A percentile compares a stretch with the other conserved stretches of the same genome.
Evolutionary conservation across 129 eudicot genomes (phyloP).

Genomic region (Mikania micrantha): DNA sequence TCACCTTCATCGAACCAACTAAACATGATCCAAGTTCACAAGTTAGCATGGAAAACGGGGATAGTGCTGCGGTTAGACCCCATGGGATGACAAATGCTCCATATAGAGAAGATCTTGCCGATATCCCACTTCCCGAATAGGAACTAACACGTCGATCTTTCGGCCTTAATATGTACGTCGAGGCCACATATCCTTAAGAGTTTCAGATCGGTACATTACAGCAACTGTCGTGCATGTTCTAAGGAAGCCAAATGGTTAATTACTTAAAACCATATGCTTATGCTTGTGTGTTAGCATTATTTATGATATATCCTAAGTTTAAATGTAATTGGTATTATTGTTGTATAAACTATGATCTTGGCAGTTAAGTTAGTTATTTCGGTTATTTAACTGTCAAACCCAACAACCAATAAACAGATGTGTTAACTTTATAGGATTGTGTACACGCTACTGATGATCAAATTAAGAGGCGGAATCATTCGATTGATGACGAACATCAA

Average conservation of each 20-base stretch:
- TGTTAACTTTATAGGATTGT: too few relatives aligned
- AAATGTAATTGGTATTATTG: too few relatives aligned
- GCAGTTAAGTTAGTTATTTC: too few relatives aligned
- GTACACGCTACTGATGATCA: too few relatives aligned
- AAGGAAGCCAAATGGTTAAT: background rate
- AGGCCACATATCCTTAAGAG: background rate
- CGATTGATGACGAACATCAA: too few relatives aligned
- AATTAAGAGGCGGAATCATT: too few relatives aligned
- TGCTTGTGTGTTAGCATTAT: too few relatives aligned
- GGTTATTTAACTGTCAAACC: too few relatives aligned
- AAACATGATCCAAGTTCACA: slow-evolving; percentile 34
- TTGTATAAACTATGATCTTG: too few relatives aligned
- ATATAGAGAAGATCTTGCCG: slow-evolving; percentile 57
- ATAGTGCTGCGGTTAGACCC: background rate
- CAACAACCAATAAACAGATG: too few relatives aligned
- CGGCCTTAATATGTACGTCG: background rate
- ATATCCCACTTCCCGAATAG: slow-evolving; percentile 51
- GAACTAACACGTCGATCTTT: background rate
- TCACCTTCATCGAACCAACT: slow-evolving; percentile 45
- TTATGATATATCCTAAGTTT: too few relatives aligned
- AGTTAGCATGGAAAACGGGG: slow-evolving; percentile 42
- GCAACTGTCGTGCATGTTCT: background rate
- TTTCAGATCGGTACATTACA: background rate
- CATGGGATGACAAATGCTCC: slow-evolving; percentile 26
- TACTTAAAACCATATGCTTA: too few relatives aligned